Percentiles rank a stretch among this genome's conserved stretches.
phyloP scores from a whole-genome alignment of 164 flowering plant species.

The Vitis labrusca region DNA sequence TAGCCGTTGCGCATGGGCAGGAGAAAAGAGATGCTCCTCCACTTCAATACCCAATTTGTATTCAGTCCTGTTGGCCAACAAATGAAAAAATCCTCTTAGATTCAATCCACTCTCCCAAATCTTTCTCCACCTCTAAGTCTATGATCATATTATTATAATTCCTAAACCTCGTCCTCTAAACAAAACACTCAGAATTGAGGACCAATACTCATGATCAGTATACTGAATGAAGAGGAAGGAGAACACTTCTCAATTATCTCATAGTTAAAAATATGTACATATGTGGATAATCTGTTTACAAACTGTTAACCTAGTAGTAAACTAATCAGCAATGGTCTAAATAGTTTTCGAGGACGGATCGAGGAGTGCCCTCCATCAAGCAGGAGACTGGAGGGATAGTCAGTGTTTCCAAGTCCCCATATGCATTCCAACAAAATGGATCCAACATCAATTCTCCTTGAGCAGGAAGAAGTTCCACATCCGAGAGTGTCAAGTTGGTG shows the following conservation, averaged over 20 bases:
- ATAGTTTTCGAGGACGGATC: conserved; percentile 26
- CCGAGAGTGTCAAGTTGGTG: conserved; percentile 59
- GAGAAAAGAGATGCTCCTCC: background rate
- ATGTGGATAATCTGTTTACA: background rate
- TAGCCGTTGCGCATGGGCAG: conserved; percentile 18
- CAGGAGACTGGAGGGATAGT: conserved; percentile 56
- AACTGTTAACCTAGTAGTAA: background rate
- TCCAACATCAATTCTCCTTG: conserved; percentile 38
- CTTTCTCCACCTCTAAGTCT: too few species aligned
- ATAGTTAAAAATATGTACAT: conserved; percentile 1
- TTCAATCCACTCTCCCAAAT: too few species aligned
- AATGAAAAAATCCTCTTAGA: too few species aligned
- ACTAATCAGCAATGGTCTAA: conserved; percentile 30
- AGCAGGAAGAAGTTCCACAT: conserved; percentile 66
- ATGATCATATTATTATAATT: too few species aligned
- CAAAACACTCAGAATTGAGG: too few species aligned
- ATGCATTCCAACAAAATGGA: conserved; percentile 87
- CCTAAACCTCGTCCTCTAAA: too few species aligned
- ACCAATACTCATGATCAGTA: too few species aligned
- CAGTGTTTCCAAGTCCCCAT: conserved; percentile 51
- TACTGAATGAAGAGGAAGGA: too few species aligned
- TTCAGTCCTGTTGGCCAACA: too few species aligned
- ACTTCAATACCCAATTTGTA: conserved; percentile 2
- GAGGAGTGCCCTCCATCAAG: background rate
- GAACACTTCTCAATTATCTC: conserved; percentile 3